Base-by-base conservation (phyloP, 768 basidiomycete genomes). In the Clathrus columnatus region DNA sequence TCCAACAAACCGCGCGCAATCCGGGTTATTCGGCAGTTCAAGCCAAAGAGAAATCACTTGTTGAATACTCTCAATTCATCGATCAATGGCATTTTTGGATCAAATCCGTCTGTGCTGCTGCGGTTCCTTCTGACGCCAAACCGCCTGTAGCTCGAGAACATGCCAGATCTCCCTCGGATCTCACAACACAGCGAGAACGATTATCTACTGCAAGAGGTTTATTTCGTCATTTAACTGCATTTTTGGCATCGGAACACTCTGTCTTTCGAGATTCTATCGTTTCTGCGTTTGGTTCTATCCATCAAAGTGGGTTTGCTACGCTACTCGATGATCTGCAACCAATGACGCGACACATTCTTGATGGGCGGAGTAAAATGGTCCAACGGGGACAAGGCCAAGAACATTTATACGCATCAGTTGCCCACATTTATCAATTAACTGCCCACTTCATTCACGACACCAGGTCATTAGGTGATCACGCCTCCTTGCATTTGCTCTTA, bases 71-170 rank as follows among this genome's bases (percentile, higher is more conserved):
- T 62, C 64, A 66, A 16, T 65, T 81, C 18, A 74, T 89, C 28
- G 81, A 83, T 43, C 89, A 92, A 67, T 92, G 90, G 90, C 78
- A 85, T 57, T 70, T 83, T 20, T 91, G 90, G 90, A 75, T 91
- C 51, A 87, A 87, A 59, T 75, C 86, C 20, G 75, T 95, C n/a
- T 92, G 87, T 60, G 79, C 85, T n/a, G 91, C 89, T 1, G 83
- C 88, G 4, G 71, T 79, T 2, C 73, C 84, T 4, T 77, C 82
- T 0, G 88, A 90, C 45, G 67, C 72, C 36, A 77, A 83, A 26
- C 78, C 79, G 5, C 69, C 75, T 2, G 71, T 83, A 54, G 81
- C 77, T 24, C 77, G 85, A 30, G 85, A 87, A 50, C 86, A 88
- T 62, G 72, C 76, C 16, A 79, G 86, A 17, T 83, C 75, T 1